Percentiles rank a stretch among this genome's conserved stretches.
These are phyloP conservation scores for Bisporella sp. DNA, from an alignment of 2,329 filamentous ascomycete species.

Conservation along the genomic window DNA sequence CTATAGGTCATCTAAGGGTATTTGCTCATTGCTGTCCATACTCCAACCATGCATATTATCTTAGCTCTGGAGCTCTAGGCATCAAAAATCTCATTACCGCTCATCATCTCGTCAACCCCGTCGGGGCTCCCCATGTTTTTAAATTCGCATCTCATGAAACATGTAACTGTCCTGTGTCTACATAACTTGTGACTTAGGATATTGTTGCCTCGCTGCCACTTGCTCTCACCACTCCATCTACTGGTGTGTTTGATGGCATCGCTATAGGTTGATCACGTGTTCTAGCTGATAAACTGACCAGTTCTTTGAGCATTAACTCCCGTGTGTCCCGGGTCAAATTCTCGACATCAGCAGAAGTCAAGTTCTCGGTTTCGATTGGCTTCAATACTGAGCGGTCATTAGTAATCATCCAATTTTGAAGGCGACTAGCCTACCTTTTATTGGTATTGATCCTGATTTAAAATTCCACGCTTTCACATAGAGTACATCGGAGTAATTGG, in stretches of 20 bases:
- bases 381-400: slow-evolving; percentile 54
- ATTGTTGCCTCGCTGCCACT: slow-evolving; percentile 20
- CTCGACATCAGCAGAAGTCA: slow-evolving; percentile 73
- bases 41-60: no score
- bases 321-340: slow-evolving; percentile 60
- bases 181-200: not conserved
- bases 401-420: slow-evolving; percentile 3
- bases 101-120: no score
- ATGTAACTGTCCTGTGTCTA: no score
- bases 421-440: slow-evolving; percentile 56
- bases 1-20: no score
- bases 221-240: slow-evolving; percentile 20
- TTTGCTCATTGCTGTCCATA: no score
- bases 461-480: slow-evolving; percentile 59
- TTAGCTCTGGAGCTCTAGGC: no score
- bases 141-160: no score
- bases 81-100: no score
- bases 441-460: slow-evolving; percentile 61
- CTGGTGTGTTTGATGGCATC: slow-evolving; percentile 16
- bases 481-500: slow-evolving; percentile 72
- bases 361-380: slow-evolving; percentile 68
- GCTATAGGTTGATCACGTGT: slow-evolving; percentile 34
- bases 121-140: no score
- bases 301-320: slow-evolving; percentile 68
- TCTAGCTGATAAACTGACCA: slow-evolving; percentile 46